Evolutionary conservation across 2,329 filamentous ascomycete genomes (phyloP), one percentile per base, ranked within the genome.

Genomic region (Paracoccidioides lutzii): DNA sequence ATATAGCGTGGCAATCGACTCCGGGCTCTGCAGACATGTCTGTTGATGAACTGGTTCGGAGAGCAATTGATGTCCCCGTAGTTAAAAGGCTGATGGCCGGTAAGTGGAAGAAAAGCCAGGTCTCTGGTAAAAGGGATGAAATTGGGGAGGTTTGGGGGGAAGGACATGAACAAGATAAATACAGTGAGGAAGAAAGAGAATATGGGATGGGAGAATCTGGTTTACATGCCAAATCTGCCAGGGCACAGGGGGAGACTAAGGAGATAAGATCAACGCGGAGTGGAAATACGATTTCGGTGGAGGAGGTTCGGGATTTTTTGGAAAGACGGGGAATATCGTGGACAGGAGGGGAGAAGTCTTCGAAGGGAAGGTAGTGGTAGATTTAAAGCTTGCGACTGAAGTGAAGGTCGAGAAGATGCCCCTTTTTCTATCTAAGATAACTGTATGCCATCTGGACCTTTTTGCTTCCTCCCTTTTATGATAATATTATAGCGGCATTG

Each of bases 81-180:
- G 33, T 15, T 5, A 7, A 49, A n/a, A 37, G 7, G 32, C 0
- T 3, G 33, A 8, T 22, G 22, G 33, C 32, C 35, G n/a, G 46
- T 2, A 35, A n/a, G 33, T 5, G 44, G 5, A 9, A n/a, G 12
- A 46, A 3, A 8, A 15, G 9, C 43, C 12, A 30, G 22, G 5
- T 32, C 28, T 1, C 4, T 15, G 8, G 22, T 22, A 22, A 22
- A 14, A 6, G 14, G 12, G 3, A 33, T n/a, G 14, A 7, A 32
- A 32, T 2, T 7, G 30, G 12, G 44, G 30, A 33, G 88, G 94
- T 52, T 94, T 89, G 67, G 95, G 91, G 85, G 22, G 22, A 22
- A 22, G 90, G 86, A 66, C 88, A 95, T 65, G 71, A 76, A 44
- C 72, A 35, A 38, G 28, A 48, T 5, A 15, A 22, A 22, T 22